phyloP scores from a whole-genome alignment of 257 asterid genomes.

The Solanum medicagineum region DNA sequence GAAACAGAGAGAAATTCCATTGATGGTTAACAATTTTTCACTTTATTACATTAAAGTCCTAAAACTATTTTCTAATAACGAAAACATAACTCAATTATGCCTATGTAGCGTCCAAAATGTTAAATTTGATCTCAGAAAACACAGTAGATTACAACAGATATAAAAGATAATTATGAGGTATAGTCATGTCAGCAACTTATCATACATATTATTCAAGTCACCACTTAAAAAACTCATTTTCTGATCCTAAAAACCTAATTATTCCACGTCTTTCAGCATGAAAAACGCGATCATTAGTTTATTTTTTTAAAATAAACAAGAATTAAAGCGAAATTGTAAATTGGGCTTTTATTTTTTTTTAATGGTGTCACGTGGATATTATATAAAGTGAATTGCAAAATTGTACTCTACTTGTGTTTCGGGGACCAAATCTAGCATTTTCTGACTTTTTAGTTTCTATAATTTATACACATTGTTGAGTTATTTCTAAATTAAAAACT shows the following conservation, averaged over 20 bases:
- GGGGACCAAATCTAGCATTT: background rate
- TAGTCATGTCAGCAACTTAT: background rate
- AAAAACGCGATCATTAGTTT: background rate
- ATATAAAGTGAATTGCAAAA: background rate
- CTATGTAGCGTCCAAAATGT: too few species aligned
- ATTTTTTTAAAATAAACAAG: too few species aligned
- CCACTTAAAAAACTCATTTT: background rate
- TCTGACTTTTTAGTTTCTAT: background rate
- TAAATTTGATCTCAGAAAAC: background rate
- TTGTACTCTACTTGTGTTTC: background rate
- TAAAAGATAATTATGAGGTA: background rate
- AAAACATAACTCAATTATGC: too few species aligned
- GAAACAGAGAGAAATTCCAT: background rate
- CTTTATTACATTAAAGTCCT: too few species aligned
- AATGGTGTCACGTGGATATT: background rate
- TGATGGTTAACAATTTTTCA: too few species aligned
- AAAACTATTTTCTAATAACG: too few species aligned
- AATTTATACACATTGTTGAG: background rate
- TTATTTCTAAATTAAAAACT: background rate
- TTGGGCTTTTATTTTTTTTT: background rate
- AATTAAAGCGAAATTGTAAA: background rate
- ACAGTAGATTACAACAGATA: background rate
- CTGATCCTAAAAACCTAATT: background rate
- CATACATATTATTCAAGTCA: background rate
- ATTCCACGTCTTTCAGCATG: background rate